Evolutionary conservation across 768 basidiomycete genomes (phyloP).

Genomic region (Russula vinacea): DNA sequence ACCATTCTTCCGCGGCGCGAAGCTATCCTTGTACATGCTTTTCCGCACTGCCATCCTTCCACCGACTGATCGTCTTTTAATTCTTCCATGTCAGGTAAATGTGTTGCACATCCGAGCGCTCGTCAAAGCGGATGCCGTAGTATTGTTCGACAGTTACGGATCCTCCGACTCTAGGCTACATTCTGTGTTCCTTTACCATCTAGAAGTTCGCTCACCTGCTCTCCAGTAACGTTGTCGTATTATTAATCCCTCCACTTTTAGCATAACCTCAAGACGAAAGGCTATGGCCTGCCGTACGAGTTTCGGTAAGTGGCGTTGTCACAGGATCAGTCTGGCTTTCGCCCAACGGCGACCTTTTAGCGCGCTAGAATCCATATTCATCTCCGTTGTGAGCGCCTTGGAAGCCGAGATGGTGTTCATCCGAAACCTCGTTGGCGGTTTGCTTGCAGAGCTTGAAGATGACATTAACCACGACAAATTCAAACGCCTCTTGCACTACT

Average conservation of each 20-base stretch:
- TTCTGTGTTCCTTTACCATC: slow-evolving; percentile 82
- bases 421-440: slow-evolving; percentile 81
- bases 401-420: slow-evolving; percentile 97
- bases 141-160: slow-evolving; percentile 91
- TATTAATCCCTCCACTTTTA: slow-evolving; percentile 34
- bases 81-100: slow-evolving; percentile 59
- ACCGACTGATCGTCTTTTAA: slow-evolving; percentile 18
- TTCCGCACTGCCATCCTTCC: not conserved
- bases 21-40: slow-evolving; percentile 70
- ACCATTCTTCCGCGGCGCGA: slow-evolving; percentile 88
- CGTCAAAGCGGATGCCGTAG: slow-evolving; percentile 87
- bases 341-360: slow-evolving; percentile 41
- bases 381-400: slow-evolving; percentile 87
- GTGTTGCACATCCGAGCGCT: slow-evolving; percentile 93
- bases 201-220: slow-evolving; percentile 54
- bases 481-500: slow-evolving; percentile 88
- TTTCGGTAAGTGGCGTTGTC: slow-evolving; percentile 57
- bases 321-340: slow-evolving; percentile 26
- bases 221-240: slow-evolving; percentile 24
- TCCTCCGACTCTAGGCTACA: slow-evolving; percentile 82
- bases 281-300: slow-evolving; percentile 75
- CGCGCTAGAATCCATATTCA: slow-evolving; percentile 87
- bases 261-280: slow-evolving; percentile 81
- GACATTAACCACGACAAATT: slow-evolving; percentile 95
- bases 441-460: slow-evolving; percentile 90